Percentiles rank a stretch among this genome's conserved stretches.
Conservation (phyloP, 2,329 filamentous ascomycete species). For the Lachnellula occidentalis region DNA sequence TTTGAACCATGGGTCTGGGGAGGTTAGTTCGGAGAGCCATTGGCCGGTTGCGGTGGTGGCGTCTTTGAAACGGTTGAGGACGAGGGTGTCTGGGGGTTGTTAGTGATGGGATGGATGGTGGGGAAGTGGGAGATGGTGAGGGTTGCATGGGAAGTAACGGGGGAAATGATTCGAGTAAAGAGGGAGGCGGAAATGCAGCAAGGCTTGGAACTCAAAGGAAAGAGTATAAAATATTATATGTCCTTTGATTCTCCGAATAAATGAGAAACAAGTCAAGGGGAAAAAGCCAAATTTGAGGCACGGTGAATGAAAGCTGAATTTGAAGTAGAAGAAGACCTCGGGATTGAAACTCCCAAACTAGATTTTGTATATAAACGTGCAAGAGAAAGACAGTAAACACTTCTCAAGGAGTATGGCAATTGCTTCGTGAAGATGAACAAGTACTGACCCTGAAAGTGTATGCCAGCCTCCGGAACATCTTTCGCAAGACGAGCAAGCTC, state of each 20-base stretch:
- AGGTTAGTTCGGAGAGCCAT: slow-evolving; percentile 60
- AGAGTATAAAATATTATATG: no score
- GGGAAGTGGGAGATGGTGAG: not conserved
- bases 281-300: not conserved
- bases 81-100: slow-evolving; percentile 37
- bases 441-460: slow-evolving; percentile 65
- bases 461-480: slow-evolving; percentile 68
- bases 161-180: no score
- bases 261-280: not conserved
- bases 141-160: not conserved
- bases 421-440: not conserved
- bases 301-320: no score
- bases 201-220: no score
- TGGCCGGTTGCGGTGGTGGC: slow-evolving; percentile 15
- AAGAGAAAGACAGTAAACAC: no score
- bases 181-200: no score
- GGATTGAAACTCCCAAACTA: no score
- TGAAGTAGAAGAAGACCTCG: no score
- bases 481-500: slow-evolving; percentile 54
- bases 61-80: slow-evolving; percentile 41
- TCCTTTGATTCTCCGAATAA: not conserved
- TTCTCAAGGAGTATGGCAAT: not conserved
- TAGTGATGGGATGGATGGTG: not conserved
- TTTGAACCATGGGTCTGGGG: slow-evolving; percentile 67
- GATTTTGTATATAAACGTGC: no score